A percentile compares a stretch with the other conserved stretches of the same genome.
phyloP scores from a whole-genome alignment of 2,329 filamentous ascomycete genomes.

The Botrytis pseudocinerea region DNA sequence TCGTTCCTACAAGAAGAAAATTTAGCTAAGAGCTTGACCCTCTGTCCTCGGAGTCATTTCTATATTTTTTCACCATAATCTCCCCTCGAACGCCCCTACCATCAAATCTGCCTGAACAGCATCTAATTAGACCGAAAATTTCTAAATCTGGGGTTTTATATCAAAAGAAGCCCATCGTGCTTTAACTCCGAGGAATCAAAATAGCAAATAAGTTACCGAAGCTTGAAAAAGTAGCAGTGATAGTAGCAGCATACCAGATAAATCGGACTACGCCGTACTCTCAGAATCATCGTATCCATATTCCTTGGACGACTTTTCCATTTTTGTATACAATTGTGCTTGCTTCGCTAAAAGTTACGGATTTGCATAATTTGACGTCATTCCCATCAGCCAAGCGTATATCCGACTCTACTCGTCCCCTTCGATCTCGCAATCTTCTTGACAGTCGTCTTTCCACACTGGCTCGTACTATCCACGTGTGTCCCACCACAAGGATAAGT shows the following conservation, averaged over 20 bases:
- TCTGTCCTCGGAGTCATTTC: neutral
- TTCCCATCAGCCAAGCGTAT: constrained; percentile 20
- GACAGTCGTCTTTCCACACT: constrained; percentile 61
- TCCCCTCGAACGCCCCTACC: neutral
- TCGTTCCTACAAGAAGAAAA: neutral
- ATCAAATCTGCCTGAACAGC: neutral
- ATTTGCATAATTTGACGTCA: neutral
- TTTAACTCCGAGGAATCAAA: neutral
- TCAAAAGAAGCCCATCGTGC: neutral
- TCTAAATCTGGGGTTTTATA: too few relatives aligned
- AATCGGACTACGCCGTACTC: neutral
- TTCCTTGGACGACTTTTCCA: neutral
- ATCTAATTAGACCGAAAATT: neutral
- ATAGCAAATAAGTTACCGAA: neutral
- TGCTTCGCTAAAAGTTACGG: neutral
- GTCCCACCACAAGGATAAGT: constrained; percentile 76
- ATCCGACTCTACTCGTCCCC: constrained; percentile 58
- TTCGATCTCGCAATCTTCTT: constrained; percentile 67
- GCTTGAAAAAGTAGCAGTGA: neutral
- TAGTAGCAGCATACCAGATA: neutral
- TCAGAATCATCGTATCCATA: neutral
- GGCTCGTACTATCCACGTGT: constrained; percentile 62
- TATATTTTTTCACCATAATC: neutral
- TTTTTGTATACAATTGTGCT: neutral
- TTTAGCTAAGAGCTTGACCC: neutral